Evolutionary conservation across 2,329 filamentous ascomycete species (phyloP).

Genomic region (Hymenoscyphus linearis): DNA sequence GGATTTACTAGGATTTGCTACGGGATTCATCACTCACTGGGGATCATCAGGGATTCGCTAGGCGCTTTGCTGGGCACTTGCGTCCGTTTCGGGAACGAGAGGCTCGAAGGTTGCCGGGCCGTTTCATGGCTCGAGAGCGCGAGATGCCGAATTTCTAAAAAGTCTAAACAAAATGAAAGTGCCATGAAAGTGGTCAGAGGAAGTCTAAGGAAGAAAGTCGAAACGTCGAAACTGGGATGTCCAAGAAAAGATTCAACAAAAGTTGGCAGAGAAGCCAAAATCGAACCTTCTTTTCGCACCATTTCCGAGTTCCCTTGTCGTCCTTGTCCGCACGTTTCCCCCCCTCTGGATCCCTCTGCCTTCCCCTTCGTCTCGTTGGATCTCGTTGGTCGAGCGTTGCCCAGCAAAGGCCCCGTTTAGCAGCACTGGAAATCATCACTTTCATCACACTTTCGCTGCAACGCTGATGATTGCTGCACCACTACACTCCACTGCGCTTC

Average conservation of each 20-base stretch:
- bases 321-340: background rate
- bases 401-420: background rate
- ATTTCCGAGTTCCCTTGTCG: background rate
- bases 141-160: background rate
- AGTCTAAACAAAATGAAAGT: constrained; percentile 10
- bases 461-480: background rate
- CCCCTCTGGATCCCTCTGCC: too few species aligned
- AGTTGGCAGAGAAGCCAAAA: background rate
- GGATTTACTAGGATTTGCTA: too few species aligned
- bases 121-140: constrained; percentile 1
- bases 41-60: too few species aligned
- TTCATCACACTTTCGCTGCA: too few species aligned
- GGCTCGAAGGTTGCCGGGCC: background rate
- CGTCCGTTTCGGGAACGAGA: constrained; percentile 4
- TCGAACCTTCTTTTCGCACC: background rate
- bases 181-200: constrained; percentile 5
- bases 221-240: constrained; percentile 3
- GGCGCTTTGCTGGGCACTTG: too few species aligned
- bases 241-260: background rate
- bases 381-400: background rate
- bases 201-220: too few species aligned
- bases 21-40: too few species aligned
- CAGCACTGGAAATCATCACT: background rate
- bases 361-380: background rate
- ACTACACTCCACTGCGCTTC: background rate